Conservation (phyloP, 306 rosid species). For the Cucumis sativus region Cucumber_9930_V3 NC_026661.2:2787501-2788000, state of each 20-base stretch:
- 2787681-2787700: too few species aligned
- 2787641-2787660: too few species aligned
- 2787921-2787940: background rate
- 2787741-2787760: background rate
- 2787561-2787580: too few species aligned
- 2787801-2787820: background rate
- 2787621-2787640: too few species aligned
- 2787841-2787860: background rate
- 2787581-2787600: too few species aligned
- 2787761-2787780: background rate
- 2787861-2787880: background rate
- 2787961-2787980: background rate
- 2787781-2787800: background rate
- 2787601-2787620: too few species aligned
- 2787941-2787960: background rate
- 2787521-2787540: too few species aligned
- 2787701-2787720: too few species aligned
- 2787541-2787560: too few species aligned
- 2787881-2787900: background rate
- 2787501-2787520: too few species aligned
- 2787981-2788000: background rate
- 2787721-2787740: background rate
- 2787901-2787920: background rate
- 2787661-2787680: too few species aligned
- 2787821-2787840: background rate